These are phyloP conservation scores for Berkeleyomyces rouxiae DNA, from an alignment of 2,329 filamentous ascomycete species.

Conservation along the genomic window DNA sequence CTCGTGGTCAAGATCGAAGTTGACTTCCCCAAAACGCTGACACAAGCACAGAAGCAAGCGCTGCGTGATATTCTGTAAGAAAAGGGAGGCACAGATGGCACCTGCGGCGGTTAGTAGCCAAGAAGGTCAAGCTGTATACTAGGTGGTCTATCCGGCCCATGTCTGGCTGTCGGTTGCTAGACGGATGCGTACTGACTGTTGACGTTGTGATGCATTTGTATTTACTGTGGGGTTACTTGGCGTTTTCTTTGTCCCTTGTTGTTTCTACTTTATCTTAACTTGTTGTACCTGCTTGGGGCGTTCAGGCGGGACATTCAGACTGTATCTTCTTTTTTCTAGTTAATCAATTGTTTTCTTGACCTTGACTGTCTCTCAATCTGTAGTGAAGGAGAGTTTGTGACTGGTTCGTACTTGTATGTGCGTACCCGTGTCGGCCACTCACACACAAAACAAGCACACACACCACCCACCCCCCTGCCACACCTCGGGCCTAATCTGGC, in stretches of 20 bases:
- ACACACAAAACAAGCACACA: too few relatives aligned
- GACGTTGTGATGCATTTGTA: background rate
- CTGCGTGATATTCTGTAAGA: slow-evolving; percentile 59
- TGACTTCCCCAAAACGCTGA: slow-evolving; percentile 71
- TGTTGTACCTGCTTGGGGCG: too few relatives aligned
- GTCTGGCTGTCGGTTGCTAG: background rate
- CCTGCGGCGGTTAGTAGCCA: too few relatives aligned
- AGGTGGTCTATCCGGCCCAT: too few relatives aligned
- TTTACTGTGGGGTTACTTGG: background rate
- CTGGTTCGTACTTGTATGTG: too few relatives aligned
- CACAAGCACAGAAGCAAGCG: slow-evolving; percentile 59
- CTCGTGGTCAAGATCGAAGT: slow-evolving; percentile 84
- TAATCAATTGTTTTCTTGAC: background rate
- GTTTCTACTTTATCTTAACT: background rate
- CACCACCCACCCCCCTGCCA: background rate
- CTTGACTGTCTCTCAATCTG: too few relatives aligned
- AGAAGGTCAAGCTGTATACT: too few relatives aligned
- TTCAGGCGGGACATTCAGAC: too few relatives aligned
- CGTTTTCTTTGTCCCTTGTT: background rate
- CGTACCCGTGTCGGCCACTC: too few relatives aligned
- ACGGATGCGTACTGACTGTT: background rate
- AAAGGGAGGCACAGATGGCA: too few relatives aligned
- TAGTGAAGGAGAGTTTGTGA: too few relatives aligned
- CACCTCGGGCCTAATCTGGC: background rate
- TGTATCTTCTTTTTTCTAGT: background rate